These are phyloP conservation scores for Cladosporium sp. DNA, from an alignment of 2,329 filamentous ascomycete species.

Conservation along the genomic window DNA sequence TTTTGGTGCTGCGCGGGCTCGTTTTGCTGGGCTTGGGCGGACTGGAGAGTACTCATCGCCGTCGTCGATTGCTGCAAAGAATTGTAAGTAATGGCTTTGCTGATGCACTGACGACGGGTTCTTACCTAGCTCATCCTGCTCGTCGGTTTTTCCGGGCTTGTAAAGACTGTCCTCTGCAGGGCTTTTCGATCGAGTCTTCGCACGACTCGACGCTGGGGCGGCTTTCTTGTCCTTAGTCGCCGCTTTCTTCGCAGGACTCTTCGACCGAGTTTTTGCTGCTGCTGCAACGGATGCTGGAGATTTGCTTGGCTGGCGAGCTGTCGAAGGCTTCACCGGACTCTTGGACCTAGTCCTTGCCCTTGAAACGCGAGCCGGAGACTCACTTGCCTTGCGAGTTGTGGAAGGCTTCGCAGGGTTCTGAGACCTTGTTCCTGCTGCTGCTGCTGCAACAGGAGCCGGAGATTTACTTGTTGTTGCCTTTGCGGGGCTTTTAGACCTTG, in stretches of 20 bases:
- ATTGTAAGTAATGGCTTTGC: no score
- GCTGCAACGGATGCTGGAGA: no score
- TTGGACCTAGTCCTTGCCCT: background rate
- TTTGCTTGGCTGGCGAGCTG: background rate
- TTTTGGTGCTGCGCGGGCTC: background rate
- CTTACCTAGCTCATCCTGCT: background rate
- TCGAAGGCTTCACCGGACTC: slow-evolving; percentile 1
- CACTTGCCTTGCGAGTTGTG: background rate
- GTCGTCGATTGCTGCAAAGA: no score
- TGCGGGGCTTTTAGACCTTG: background rate
- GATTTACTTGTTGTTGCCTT: background rate
- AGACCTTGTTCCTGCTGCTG: background rate
- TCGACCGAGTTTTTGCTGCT: no score
- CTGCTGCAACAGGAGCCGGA: background rate
- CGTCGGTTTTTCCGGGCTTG: background rate
- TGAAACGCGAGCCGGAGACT: background rate
- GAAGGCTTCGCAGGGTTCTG: background rate
- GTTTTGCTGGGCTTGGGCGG: background rate
- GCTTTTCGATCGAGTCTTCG: background rate
- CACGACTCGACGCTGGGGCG: background rate
- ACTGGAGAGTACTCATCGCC: background rate
- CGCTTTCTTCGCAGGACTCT: slow-evolving; percentile 2
- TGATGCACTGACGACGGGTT: no score
- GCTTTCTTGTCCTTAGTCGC: background rate
- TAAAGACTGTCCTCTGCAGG: background rate